Conservation (phyloP, 1,284 basidiomycete species). For the Microbotryum scabiosae region DNA sequence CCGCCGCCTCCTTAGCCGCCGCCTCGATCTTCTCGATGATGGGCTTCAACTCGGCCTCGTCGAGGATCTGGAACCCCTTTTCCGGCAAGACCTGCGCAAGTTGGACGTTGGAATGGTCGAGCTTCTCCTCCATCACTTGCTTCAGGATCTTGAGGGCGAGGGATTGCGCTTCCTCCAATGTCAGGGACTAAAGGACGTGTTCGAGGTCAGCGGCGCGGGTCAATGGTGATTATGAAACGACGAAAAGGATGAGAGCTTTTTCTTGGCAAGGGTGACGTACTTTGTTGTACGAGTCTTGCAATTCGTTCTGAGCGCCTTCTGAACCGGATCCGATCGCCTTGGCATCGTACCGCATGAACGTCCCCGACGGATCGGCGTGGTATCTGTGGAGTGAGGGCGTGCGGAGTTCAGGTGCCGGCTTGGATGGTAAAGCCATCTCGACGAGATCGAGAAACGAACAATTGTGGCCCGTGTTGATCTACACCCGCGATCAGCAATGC, state of each 20-base stretch:
- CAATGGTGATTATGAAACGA: too few species aligned
- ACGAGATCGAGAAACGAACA: constrained; percentile 49
- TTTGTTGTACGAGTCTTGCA: constrained; percentile 97
- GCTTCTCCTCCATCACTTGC: constrained; percentile 99
- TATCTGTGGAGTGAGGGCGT: constrained; percentile 49
- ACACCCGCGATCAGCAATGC: constrained; percentile 93
- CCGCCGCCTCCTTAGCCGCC: not conserved
- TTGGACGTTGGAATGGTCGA: constrained; percentile 97
- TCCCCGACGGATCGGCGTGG: constrained; percentile 99
- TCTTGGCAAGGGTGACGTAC: constrained; percentile 44
- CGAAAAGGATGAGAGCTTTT: too few species aligned
- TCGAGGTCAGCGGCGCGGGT: not conserved
- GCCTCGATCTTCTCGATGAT: constrained; percentile 48
- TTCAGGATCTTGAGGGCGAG: constrained; percentile 85
- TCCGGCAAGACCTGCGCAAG: constrained; percentile 76
- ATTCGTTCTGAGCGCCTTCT: constrained; percentile 91
- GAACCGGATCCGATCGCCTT: constrained; percentile 98
- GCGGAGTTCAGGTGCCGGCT: not conserved
- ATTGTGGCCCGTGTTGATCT: constrained; percentile 90
- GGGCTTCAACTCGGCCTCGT: constrained; percentile 64
- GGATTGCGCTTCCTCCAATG: constrained; percentile 75
- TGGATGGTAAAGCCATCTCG: constrained; percentile 2
- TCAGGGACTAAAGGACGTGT: constrained; percentile 65
- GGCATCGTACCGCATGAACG: constrained; percentile 92
- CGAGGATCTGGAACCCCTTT: constrained; percentile 74